phyloP scores from a whole-genome alignment of 441 rosid species.

The Populus hybrid region DNA sequence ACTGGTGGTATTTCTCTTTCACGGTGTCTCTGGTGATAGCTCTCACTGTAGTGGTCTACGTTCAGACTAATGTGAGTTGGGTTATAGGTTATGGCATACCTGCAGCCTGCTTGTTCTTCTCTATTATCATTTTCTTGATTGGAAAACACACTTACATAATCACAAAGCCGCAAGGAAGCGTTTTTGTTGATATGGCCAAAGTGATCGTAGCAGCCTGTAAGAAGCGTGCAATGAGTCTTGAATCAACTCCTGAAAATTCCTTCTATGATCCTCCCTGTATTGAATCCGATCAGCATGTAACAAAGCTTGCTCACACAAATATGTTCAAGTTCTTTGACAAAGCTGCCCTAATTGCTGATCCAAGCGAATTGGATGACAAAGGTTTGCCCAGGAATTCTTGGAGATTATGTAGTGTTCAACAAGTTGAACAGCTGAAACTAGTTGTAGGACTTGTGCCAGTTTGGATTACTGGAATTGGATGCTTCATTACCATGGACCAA shows the following conservation, averaged over 20 bases:
- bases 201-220: constrained; percentile 41
- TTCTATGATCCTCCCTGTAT: constrained; percentile 37
- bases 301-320: constrained; percentile 31
- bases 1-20: constrained; percentile 74
- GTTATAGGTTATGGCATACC: constrained; percentile 42
- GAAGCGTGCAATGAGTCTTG: constrained; percentile 18
- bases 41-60: constrained; percentile 47
- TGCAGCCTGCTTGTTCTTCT: constrained; percentile 35
- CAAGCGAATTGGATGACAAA: constrained; percentile 30
- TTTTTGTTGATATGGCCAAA: constrained; percentile 41
- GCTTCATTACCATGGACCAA: constrained; percentile 55
- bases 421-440: constrained; percentile 52
- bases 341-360: constrained; percentile 34
- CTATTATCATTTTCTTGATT: constrained; percentile 33
- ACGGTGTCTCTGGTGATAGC: constrained; percentile 46
- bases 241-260: not conserved
- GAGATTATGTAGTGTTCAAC: constrained; percentile 51
- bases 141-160: constrained; percentile 39
- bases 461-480: constrained; percentile 47
- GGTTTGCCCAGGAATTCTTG: constrained; percentile 42
- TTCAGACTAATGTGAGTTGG: constrained; percentile 61
- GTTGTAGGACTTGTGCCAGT: constrained; percentile 43
- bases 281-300: constrained; percentile 1
- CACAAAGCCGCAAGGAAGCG: constrained; percentile 44
- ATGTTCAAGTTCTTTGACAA: constrained; percentile 42